A percentile compares a stretch with the other conserved stretches of the same genome.
Conservation (phyloP, 257 asterid species). For the Solanum rostratum region DNA sequence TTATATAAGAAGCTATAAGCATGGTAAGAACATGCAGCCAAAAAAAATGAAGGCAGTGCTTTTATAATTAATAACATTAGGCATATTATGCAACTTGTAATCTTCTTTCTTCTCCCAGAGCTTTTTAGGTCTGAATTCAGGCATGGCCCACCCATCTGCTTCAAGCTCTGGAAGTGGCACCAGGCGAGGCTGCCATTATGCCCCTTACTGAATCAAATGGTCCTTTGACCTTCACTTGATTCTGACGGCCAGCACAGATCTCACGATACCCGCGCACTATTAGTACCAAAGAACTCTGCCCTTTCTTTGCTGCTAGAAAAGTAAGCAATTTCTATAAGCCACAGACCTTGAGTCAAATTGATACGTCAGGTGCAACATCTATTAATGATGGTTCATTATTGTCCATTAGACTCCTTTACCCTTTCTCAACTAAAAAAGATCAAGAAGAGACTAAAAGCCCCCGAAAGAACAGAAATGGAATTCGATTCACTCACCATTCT, state of each 20-base stretch:
- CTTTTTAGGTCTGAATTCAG: neutral
- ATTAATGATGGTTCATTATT: neutral
- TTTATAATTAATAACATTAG: neutral
- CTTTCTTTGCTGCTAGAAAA: neutral
- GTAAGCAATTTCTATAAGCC: neutral
- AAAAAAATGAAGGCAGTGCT: neutral
- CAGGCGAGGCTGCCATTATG: neutral
- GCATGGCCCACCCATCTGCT: neutral
- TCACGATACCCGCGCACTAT: neutral
- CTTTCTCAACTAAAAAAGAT: neutral
- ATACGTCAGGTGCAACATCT: neutral
- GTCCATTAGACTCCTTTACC: neutral
- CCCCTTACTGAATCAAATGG: neutral
- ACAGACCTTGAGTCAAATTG: neutral
- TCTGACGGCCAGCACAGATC: neutral
- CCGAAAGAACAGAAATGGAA: neutral
- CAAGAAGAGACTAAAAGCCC: neutral
- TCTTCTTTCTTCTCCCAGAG: neutral
- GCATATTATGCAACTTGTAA: neutral
- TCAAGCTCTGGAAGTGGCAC: neutral
- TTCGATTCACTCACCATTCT: neutral
- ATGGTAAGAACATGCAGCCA: neutral
- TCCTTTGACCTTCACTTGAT: neutral
- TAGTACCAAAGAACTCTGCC: neutral
- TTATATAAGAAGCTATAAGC: neutral